These are phyloP conservation scores for Leucocoprinus birnbaumii DNA, from an alignment of 768 basidiomycete genomes.

Conservation along the genomic window DNA sequence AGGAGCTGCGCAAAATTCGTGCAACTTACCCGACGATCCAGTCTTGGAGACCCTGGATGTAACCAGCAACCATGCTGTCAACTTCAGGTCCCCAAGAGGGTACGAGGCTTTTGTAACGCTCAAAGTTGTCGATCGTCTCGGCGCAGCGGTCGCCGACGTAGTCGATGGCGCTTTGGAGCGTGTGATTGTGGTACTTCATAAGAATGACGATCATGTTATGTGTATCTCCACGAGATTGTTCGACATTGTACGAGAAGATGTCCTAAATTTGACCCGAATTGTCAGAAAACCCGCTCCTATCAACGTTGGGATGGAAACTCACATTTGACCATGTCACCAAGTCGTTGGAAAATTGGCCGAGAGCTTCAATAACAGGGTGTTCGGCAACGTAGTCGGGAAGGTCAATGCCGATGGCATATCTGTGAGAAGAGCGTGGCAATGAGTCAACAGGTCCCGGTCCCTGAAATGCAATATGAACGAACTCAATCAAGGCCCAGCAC, in stretches of 20 bases:
- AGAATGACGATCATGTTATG: slow-evolving; percentile 75
- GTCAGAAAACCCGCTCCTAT: neutral
- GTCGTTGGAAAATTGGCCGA: slow-evolving; percentile 72
- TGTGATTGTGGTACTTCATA: slow-evolving; percentile 56
- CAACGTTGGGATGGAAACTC: slow-evolving; percentile 20
- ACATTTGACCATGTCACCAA: slow-evolving; percentile 86
- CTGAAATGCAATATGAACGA: slow-evolving; percentile 14
- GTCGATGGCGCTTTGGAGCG: slow-evolving; percentile 61
- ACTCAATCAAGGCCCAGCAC: slow-evolving; percentile 77
- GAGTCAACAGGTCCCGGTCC: neutral
- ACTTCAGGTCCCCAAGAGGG: slow-evolving; percentile 65
- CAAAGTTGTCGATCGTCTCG: slow-evolving; percentile 51
- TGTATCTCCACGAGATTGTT: slow-evolving; percentile 65
- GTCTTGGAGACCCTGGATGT: slow-evolving; percentile 61
- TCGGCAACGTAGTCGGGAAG: slow-evolving; percentile 71
- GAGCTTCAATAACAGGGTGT: slow-evolving; percentile 55
- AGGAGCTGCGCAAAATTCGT: neutral
- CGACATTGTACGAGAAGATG: slow-evolving; percentile 74
- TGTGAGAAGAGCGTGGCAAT: slow-evolving; percentile 16
- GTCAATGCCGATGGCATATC: slow-evolving; percentile 65
- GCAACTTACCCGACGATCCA: slow-evolving; percentile 63
- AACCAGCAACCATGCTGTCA: slow-evolving; percentile 54
- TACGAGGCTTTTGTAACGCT: slow-evolving; percentile 39
- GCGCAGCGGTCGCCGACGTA: slow-evolving; percentile 61
- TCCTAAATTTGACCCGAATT: slow-evolving; percentile 39